Conservation (phyloP, 495 filamentous ascomycete species). For the Clohesyomyces aquaticus region DNA sequence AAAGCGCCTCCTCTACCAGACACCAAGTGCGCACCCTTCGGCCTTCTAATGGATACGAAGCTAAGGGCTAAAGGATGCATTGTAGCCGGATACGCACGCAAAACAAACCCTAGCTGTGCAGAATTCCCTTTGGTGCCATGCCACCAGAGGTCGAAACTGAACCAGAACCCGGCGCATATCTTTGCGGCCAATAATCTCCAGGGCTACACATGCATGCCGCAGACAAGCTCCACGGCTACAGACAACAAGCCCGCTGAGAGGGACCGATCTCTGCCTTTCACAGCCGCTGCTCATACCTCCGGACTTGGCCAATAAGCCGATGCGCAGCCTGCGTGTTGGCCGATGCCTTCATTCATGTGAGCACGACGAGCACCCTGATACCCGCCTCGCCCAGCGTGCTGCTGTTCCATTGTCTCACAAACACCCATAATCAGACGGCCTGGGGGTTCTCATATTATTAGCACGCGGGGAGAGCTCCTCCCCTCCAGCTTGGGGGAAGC, state of each 20-base stretch:
- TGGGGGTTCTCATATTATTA: slow-evolving; percentile 21
- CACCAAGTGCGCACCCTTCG: not conserved
- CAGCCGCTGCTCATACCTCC: slow-evolving; percentile 16
- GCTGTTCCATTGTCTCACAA: slow-evolving; percentile 6
- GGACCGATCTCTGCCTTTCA: slow-evolving; percentile 5
- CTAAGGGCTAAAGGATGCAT: slow-evolving; percentile 36
- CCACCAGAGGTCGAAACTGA: slow-evolving; percentile 36
- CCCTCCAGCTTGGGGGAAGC: slow-evolving; percentile 23
- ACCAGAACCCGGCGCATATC: slow-evolving; percentile 33
- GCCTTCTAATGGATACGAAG: slow-evolving; percentile 17
- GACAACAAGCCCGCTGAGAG: slow-evolving; percentile 15
- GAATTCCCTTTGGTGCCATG: slow-evolving; percentile 35
- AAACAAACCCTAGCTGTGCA: slow-evolving; percentile 33
- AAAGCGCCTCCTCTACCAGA: slow-evolving; percentile 1
- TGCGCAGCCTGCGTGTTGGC: slow-evolving; percentile 20
- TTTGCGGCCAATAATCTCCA: slow-evolving; percentile 29
- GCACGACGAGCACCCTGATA: slow-evolving; percentile 31
- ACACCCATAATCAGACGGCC: slow-evolving; percentile 14
- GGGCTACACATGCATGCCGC: slow-evolving; percentile 30
- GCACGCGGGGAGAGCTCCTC: slow-evolving; percentile 3
- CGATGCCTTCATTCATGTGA: slow-evolving; percentile 19
- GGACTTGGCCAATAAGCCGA: slow-evolving; percentile 37
- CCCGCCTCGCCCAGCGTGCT: slow-evolving; percentile 3
- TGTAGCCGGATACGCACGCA: slow-evolving; percentile 35
- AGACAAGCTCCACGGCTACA: slow-evolving; percentile 19